Percentiles rank a stretch among this genome's conserved stretches.
Evolutionary conservation across 2,329 filamentous ascomycete species (phyloP).

Genomic region (Fusarium sp.): DNA sequence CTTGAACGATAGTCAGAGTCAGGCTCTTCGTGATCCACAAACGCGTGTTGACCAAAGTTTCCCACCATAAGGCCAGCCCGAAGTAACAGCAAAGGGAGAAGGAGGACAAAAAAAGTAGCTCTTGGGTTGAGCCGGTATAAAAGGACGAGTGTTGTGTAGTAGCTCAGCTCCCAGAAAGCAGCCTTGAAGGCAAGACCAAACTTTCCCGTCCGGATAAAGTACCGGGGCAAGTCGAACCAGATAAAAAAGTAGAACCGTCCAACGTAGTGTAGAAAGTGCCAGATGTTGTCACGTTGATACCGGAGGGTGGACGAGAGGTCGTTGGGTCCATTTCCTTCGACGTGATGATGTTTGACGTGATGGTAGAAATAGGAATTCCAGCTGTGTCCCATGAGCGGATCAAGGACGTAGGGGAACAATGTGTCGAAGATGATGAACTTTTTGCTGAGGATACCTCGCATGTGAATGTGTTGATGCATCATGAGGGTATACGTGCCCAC

Average conservation of each 20-base stretch:
- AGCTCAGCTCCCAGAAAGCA: constrained; percentile 69
- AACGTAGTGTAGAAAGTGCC: constrained; percentile 76
- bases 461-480: constrained; percentile 87
- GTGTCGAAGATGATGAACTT: constrained; percentile 67
- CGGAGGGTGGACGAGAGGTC: constrained; percentile 81
- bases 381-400: constrained; percentile 83
- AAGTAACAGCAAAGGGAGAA: constrained; percentile 74
- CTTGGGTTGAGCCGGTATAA: constrained; percentile 63
- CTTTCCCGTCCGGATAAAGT: constrained; percentile 75
- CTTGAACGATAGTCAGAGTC: constrained; percentile 82
- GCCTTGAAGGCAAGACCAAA: constrained; percentile 64
- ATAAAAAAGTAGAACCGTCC: constrained; percentile 78
- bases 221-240: constrained; percentile 79
- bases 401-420: constrained; percentile 77
- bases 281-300: constrained; percentile 76
- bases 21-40: constrained; percentile 79
- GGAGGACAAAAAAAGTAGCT: constrained; percentile 71
- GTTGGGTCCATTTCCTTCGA: constrained; percentile 81
- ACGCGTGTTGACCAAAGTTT: constrained; percentile 86
- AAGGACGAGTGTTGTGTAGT: constrained; percentile 63
- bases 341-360: constrained; percentile 86
- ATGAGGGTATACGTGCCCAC: constrained; percentile 82
- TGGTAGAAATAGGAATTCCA: constrained; percentile 89
- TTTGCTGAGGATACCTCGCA: constrained; percentile 73
- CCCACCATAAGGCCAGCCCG: constrained; percentile 82